Base-by-base conservation (phyloP, 2,329 filamentous ascomycete species). In the Lasiodiplodia sp. region DNA sequence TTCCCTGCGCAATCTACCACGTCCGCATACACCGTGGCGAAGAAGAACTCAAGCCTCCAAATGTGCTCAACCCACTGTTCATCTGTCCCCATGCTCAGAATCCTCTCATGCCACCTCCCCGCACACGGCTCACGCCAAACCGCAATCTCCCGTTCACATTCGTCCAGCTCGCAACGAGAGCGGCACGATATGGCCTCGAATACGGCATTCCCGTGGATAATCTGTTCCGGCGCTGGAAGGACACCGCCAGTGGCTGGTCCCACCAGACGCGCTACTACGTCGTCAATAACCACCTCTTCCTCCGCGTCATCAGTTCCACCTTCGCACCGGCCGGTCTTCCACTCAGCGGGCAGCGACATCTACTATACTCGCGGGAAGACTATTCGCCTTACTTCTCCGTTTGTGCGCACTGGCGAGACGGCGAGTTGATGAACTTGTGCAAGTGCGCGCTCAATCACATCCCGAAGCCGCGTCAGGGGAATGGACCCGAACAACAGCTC, bases 381-480 rank as follows among this genome's bases (percentile, higher is more conserved):
- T 90, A 88, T 76, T 84, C 81, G 66, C 88, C 88, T 0, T 90
- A 86, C 74, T 90, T 90, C 77, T 88, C 86, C 12, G 85, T 84
- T 0, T 90, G 88, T 72, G 82, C 86, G 1, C 88, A 90, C 75
- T 90, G 88, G 88, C 82, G 84, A 21, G 86, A 90, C 70, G 88
- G 88, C 21, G 81, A 87, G 44, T 78, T 90, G 18, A 89, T 88
- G 81, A 81, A 84, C 18, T 78, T 87, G 40, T 87, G 86, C 72
- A 90, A 90, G 77, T 90, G 88, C 73, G 87, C 87, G 3, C 78
- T 90, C 12, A 79, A 78, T 12, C 88, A 90, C 71, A 84, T 90
- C 40, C 87, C 87, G 0, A 76, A 80, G 0, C 79, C 81, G 7
- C 37, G 52, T 18, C 23, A 38, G 10, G 56, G 66, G n/a, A 63